Evolutionary conservation across 305 asterid species (phyloP).

Genomic region (Rubia tinctorum): DNA sequence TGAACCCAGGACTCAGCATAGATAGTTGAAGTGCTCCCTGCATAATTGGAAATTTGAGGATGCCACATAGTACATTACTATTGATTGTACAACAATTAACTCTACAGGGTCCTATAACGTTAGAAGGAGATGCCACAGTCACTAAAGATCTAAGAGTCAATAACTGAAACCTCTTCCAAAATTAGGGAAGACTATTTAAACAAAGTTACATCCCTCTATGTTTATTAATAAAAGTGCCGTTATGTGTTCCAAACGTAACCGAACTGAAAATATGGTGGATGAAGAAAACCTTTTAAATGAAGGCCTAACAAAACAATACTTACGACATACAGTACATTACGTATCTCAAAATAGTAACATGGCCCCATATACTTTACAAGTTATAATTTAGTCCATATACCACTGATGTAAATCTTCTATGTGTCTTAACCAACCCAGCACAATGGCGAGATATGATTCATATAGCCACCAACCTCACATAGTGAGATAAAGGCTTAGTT

Average conservation of each 20-base stretch:
- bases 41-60: constrained; percentile 26
- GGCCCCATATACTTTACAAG: background rate
- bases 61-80: background rate
- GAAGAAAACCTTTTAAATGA: background rate
- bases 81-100: background rate
- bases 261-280: background rate
- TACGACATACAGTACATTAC: background rate
- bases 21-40: constrained; percentile 69
- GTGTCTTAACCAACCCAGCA: too few relatives aligned
- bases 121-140: background rate
- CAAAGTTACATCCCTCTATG: background rate
- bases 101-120: background rate
- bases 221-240: background rate
- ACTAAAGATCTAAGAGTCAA: background rate
- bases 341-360: background rate
- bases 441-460: background rate
- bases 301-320: constrained; percentile 1
- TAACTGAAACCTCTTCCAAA: background rate
- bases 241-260: background rate
- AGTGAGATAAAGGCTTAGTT: too few relatives aligned
- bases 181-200: background rate
- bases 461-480: too few relatives aligned
- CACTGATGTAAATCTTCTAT: background rate
- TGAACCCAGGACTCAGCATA: constrained; percentile 76
- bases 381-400: background rate